Conservation (phyloP, 345 rosid genomes). For the Noccaea caerulescens region DNA sequence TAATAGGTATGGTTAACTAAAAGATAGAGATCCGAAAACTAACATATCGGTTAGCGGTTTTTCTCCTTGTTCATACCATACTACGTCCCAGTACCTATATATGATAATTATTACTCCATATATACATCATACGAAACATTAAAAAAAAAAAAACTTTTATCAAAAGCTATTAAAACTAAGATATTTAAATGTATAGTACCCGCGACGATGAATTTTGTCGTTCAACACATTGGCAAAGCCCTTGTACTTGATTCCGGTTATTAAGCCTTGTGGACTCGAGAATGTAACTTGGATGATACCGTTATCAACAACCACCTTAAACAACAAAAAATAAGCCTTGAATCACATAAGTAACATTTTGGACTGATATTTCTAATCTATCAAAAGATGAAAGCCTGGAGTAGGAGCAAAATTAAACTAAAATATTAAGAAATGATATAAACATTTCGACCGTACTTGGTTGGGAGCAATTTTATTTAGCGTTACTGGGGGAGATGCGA, state of each 20-base stretch:
- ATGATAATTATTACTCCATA: neutral
- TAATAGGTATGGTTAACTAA: neutral
- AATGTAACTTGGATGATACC: constrained; percentile 66
- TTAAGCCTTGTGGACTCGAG: constrained; percentile 63
- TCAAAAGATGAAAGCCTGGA: constrained; percentile 1
- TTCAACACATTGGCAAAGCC: constrained; percentile 67
- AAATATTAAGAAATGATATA: constrained; percentile 1
- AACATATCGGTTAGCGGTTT: constrained; percentile 47
- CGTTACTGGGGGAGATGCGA: neutral
- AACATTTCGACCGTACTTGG: constrained; percentile 34
- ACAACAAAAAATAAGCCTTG: neutral
- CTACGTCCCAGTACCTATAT: constrained; percentile 85
- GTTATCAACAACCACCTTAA: constrained; percentile 72
- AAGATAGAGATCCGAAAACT: constrained; percentile 9
- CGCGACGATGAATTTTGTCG: constrained; percentile 48
- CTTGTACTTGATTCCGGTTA: constrained; percentile 62
- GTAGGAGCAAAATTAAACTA: constrained; percentile 1
- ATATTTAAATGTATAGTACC: constrained; percentile 48
- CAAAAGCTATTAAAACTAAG: neutral
- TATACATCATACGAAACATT: neutral
- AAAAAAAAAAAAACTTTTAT: neutral
- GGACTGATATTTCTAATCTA: neutral
- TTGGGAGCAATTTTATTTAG: constrained; percentile 20
- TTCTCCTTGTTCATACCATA: constrained; percentile 61
- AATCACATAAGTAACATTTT: neutral